phyloP scores from a whole-genome alignment of 75 land plant genomes.

The Azolla pinnata region DNA sequence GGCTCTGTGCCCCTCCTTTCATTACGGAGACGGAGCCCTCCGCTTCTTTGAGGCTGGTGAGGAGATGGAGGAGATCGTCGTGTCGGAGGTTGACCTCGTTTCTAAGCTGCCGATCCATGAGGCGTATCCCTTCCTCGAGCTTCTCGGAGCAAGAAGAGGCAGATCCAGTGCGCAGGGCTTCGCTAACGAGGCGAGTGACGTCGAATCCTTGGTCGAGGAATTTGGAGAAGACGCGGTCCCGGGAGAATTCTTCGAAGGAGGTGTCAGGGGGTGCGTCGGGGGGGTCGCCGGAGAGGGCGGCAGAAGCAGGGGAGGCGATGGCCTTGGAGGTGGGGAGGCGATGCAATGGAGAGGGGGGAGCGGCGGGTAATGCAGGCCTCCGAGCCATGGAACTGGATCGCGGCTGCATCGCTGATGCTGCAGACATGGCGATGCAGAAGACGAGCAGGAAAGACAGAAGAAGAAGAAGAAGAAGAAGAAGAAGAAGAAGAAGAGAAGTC shows the following conservation, averaged over 20 bases:
- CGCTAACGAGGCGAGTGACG: slow-evolving; percentile 69
- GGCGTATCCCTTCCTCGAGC: slow-evolving; percentile 63
- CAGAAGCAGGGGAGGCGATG: not conserved
- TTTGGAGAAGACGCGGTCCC: slow-evolving; percentile 64
- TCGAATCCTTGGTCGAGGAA: slow-evolving; percentile 74
- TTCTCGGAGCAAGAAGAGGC: slow-evolving; percentile 79
- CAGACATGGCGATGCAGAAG: too few relatives aligned
- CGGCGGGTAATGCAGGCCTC: too few relatives aligned
- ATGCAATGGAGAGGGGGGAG: slow-evolving; percentile 28
- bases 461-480: too few relatives aligned
- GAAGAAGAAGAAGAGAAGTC: too few relatives aligned
- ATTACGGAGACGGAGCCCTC: slow-evolving; percentile 51
- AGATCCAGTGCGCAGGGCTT: slow-evolving; percentile 77
- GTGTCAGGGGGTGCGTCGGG: slow-evolving; percentile 15
- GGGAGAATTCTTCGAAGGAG: slow-evolving; percentile 46
- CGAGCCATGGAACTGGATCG: too few relatives aligned
- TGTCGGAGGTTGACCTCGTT: slow-evolving; percentile 59
- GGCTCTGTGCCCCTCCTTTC: slow-evolving; percentile 41
- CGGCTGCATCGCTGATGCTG: too few relatives aligned
- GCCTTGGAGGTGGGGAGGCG: slow-evolving; percentile 16
- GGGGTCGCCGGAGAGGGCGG: slow-evolving; percentile 8
- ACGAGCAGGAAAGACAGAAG: too few relatives aligned
- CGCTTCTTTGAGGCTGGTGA: slow-evolving; percentile 53
- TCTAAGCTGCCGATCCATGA: slow-evolving; percentile 73
- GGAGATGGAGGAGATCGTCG: slow-evolving; percentile 58